phyloP scores from a whole-genome alignment of 2,329 filamentous ascomycete species.

The Macrophomina pseudophaseolina region DNA sequence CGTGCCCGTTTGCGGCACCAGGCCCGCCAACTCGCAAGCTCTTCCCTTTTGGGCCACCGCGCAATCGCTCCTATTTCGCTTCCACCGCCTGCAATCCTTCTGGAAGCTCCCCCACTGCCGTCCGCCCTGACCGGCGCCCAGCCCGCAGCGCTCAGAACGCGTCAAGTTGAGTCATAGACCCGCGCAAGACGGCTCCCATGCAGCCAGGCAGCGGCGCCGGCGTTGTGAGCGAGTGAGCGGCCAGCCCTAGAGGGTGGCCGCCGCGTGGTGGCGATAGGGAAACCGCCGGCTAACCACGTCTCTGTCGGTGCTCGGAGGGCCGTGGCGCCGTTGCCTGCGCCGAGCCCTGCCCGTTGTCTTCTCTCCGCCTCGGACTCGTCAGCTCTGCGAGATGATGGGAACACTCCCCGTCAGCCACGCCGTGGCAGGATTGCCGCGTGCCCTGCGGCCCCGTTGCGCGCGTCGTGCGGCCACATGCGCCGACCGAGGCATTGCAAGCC shows the following conservation, averaged over 20 bases:
- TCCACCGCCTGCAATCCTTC: conserved; percentile 2
- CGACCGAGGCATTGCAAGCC: background rate
- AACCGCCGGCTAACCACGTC: too few species aligned
- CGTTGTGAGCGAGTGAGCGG: background rate
- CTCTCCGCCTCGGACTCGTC: too few species aligned
- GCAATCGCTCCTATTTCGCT: conserved; percentile 15
- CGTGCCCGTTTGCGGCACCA: conserved; percentile 15
- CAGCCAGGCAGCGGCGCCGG: background rate
- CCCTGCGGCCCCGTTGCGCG: background rate
- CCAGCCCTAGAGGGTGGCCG: too few species aligned
- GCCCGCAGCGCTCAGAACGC: background rate
- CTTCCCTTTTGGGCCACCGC: conserved; percentile 12
- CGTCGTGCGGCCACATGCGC: too few species aligned
- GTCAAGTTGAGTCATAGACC: background rate
- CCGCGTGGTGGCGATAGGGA: too few species aligned
- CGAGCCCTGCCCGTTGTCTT: background rate
- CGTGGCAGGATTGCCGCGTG: background rate
- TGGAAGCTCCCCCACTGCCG: background rate
- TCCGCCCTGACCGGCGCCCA: background rate
- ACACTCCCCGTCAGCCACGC: background rate
- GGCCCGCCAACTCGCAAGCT: conserved; percentile 19
- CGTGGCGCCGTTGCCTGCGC: background rate
- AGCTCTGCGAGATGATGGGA: too few species aligned
- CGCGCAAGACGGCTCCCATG: background rate
- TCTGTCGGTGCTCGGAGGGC: background rate